Base-by-base conservation (phyloP, 129 eudicot genomes). In the Gnaphalium uliginosum region DNA sequence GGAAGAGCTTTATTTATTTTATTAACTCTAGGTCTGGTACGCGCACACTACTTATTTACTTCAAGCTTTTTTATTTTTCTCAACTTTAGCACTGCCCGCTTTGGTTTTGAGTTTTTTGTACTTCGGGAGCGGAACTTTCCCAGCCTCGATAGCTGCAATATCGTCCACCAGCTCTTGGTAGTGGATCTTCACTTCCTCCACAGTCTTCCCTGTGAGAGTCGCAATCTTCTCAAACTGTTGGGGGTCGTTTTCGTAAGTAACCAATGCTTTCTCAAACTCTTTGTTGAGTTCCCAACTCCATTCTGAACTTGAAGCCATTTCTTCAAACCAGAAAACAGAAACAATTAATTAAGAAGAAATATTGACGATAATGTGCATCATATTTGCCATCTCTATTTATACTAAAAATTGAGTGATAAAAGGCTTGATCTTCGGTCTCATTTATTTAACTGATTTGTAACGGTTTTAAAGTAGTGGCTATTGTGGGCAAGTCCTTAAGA, bases 141-240 rank as follows among this genome's bases (percentile, higher is more conserved):
- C 96, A 8, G 71, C 79, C 78, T 90, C 96, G 24, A 90, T 90
- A 76, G 83, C 81, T 61, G 77, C 80, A 51, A 90, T 80, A 68
- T 90, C 96, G 3, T 78, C 80, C 4, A 77, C 85, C 10, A 90
- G 84, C 0, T 59, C 37, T 54, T 87, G 86, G 41, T 87, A 90
- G 69, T 87, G 90, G 39, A 73, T 78, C 78, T 86, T 83, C 22
- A 90, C 96, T 68, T 90, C 92, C 68, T 87, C 96, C 5, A 50
- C 85, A 2, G 89, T 81, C 82, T 87, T 90, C 53, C 89, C 92
- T 5, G 74, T 79, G 35, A 79, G 66, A 48, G 84, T 76, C 7
- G 92, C 90, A 0, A 90, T 83, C 29, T 87, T 90, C 37, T 58
- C 41, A 13, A 46, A 46, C 18, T 46, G 6, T 3, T 46, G 0